Percentiles rank a stretch among this genome's conserved stretches.
These are phyloP conservation scores for Taphrina pruni DNA, from an alignment of 1,139 yeast genomes.

Conservation along the genomic window DNA sequence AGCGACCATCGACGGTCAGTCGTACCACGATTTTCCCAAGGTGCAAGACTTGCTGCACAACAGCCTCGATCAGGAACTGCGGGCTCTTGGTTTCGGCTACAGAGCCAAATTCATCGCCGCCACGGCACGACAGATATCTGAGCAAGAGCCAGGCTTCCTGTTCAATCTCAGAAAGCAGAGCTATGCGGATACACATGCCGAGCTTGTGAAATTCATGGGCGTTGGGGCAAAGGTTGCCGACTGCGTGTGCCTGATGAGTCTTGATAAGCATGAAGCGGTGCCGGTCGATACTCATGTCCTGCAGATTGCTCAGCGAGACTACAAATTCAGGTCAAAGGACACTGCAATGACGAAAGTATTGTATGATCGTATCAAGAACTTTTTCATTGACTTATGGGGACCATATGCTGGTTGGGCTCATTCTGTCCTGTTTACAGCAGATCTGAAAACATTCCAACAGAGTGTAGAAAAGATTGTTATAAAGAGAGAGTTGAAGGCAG, in stretches of 20 bases:
- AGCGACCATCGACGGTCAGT: conserved; percentile 61
- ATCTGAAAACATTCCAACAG: conserved; percentile 54
- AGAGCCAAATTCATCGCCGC: conserved; percentile 84
- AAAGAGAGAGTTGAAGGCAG: not conserved
- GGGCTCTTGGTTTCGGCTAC: conserved; percentile 83
- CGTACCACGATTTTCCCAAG: conserved; percentile 76
- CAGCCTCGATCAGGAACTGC: conserved; percentile 55
- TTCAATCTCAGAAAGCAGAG: conserved; percentile 55
- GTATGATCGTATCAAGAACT: conserved; percentile 65
- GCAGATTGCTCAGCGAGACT: conserved; percentile 84
- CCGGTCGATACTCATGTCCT: conserved; percentile 90
- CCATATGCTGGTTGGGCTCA: conserved; percentile 98
- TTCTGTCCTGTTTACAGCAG: conserved; percentile 86
- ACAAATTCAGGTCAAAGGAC: conserved; percentile 59
- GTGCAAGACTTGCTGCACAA: conserved; percentile 60
- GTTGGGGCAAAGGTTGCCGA: conserved; percentile 99
- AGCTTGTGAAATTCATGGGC: conserved; percentile 72
- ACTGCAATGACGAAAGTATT: conserved; percentile 60
- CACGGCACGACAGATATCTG: conserved; percentile 65
- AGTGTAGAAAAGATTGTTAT: not conserved
- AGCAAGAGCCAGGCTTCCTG: conserved; percentile 48
- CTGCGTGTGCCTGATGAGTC: conserved; percentile 59
- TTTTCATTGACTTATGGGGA: conserved; percentile 78
- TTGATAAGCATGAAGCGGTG: conserved; percentile 61
- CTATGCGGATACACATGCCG: conserved; percentile 67